These are phyloP conservation scores for Neurospora africana DNA, from an alignment of 495 filamentous ascomycete genomes.

Conservation along the genomic window DNA sequence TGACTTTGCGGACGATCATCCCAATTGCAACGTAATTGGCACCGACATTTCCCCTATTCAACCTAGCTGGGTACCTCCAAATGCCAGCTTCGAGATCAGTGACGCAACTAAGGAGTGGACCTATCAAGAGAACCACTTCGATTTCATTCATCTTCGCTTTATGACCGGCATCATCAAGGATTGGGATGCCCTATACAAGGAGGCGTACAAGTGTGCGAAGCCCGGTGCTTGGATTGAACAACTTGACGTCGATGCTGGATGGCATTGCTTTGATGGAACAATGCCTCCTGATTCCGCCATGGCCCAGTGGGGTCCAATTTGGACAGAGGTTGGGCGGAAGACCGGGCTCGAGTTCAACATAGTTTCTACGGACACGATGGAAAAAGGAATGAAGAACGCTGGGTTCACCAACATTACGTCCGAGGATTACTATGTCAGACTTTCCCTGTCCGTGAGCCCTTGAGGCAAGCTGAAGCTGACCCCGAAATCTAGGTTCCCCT, in stretches of 20 bases:
- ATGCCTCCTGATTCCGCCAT: not conserved
- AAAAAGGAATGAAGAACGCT: not conserved
- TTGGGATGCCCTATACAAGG: slow-evolving; percentile 31
- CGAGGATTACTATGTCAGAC: not conserved
- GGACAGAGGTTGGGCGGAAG: not conserved
- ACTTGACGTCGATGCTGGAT: not conserved
- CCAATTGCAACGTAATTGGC: slow-evolving; percentile 40
- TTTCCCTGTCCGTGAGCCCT: not conserved
- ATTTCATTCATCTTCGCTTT: slow-evolving; percentile 46
- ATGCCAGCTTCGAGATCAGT: slow-evolving; percentile 39
- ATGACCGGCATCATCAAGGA: slow-evolving; percentile 40
- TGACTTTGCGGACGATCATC: slow-evolving; percentile 35
- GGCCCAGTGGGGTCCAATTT: not conserved
- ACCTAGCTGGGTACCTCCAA: slow-evolving; percentile 32
- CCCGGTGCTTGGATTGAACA: slow-evolving; percentile 27
- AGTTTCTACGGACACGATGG: not conserved
- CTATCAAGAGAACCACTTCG: slow-evolving; percentile 34
- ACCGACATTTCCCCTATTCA: slow-evolving; percentile 52
- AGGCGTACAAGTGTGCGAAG: slow-evolving; percentile 21
- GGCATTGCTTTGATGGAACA: not conserved
- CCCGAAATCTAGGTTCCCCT: not conserved
- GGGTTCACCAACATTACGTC: not conserved
- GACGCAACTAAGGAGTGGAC: slow-evolving; percentile 39
- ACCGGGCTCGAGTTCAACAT: not conserved
- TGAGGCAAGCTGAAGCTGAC: not conserved